Evolutionary conservation across 164 flowering plant genomes (phyloP), one percentile per base, ranked within the genome.

Genomic region (Hamamelis virginiana): DNA sequence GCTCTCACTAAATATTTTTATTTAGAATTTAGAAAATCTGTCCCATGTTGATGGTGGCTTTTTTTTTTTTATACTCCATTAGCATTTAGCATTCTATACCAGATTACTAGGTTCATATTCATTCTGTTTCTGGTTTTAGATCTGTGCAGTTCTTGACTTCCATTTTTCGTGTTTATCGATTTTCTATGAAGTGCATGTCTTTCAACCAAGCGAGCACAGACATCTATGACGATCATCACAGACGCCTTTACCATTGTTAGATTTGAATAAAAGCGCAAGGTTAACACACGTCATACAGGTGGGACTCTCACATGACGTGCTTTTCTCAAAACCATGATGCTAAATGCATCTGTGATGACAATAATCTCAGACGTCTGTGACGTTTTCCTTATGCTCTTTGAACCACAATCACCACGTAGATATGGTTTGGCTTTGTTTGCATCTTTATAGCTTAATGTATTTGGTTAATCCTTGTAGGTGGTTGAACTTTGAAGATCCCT

Each of bases 401-500:
- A 22, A 45, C 25, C 11, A 50, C 23, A 22, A 55, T 38, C 22
- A 61, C 56, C 8, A 9, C 68, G 19, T 46, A 64, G 21, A 10
- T 21, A 19, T 64, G 15, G 62, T 10, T 15, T 61, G 41, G 41
- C 47, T 66, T 51, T 59, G 27, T 62, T 69, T 47, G 46, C 22
- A n/a, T 14, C 45, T 8, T 57, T 26, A 25, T 62, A 43, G 53
- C 21, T 56, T 62, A 23, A 51, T 56, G 4, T 38, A 51, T 41
- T 6, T 72, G 66, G 23, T 55, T 47, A 25, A 51, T 50, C 19
- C 41, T 26, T 79, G 67, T 81, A 95, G 98, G 77, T 95, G 97
- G 97, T 72, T 89, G 80, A 92, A 89, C 78, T 74, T 26, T 71
- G 97, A 90, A 75, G 96, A 95, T 79, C 96, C 96, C 15, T 74